phyloP scores from a whole-genome alignment of 2,329 filamentous ascomycete genomes.

The Fusarium sp. region DNA sequence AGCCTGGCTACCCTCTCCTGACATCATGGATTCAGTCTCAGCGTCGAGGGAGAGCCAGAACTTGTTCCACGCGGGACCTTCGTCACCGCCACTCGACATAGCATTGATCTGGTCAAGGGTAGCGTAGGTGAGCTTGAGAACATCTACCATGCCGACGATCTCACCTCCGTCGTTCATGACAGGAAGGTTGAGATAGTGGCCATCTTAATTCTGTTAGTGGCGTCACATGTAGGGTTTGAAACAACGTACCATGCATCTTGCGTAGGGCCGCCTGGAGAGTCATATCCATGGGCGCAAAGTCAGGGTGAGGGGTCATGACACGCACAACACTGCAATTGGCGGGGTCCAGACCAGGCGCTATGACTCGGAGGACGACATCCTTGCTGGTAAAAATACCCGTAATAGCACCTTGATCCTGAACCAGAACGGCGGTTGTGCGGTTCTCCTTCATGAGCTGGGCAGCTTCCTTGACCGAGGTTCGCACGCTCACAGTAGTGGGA shows the following conservation, averaged over 20 bases:
- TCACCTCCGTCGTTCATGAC: conserved; percentile 98
- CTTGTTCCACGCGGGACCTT: conserved; percentile 99
- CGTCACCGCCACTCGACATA: conserved; percentile 86
- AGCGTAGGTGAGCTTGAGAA: conserved; percentile 96
- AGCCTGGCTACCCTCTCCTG: conserved; percentile 84
- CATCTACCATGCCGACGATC: conserved; percentile 99
- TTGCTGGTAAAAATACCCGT: conserved; percentile 99
- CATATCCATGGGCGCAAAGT: conserved; percentile 99
- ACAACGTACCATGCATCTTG: conserved; percentile 92
- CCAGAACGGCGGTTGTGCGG: conserved; percentile 94
- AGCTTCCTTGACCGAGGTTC: conserved; percentile 95
- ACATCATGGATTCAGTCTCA: conserved; percentile 95
- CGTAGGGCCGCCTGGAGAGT: conserved; percentile 96
- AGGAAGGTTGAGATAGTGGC: conserved; percentile 96
- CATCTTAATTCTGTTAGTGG: conserved; percentile 67
- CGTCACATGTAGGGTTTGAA: neutral
- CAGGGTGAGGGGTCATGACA: conserved; percentile 98
- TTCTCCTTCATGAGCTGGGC: conserved; percentile 98
- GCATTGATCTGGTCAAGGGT: conserved; percentile 98
- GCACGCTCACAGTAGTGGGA: conserved; percentile 92
- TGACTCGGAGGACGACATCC: conserved; percentile 96
- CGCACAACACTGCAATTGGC: conserved; percentile 95
- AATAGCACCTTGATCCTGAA: conserved; percentile 96
- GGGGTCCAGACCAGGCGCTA: conserved; percentile 94
- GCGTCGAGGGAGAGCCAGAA: conserved; percentile 98